Base-by-base conservation (phyloP, 495 filamentous ascomycete species). In the Xylaria flabelliformis region DNA sequence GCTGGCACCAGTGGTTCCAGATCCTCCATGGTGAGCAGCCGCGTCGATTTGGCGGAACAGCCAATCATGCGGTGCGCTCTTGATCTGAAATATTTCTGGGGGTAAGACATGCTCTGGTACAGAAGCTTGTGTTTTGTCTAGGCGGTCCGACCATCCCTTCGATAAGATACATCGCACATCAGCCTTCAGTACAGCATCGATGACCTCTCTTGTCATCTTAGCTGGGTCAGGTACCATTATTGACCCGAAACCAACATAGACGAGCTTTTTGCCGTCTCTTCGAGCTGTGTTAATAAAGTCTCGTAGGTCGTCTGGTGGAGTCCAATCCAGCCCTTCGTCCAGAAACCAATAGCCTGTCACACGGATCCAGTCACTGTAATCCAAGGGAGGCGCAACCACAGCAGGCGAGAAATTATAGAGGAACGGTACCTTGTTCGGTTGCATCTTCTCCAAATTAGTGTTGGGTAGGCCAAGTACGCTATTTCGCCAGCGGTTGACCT, bases 281-380 rank as follows among this genome's bases (percentile, higher is more conserved):
- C 94, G 88, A 1, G 96, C 97, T 71, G 89, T 89, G 19, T 84
- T 78, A 76, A 99, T 98, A 76, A 99, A 99, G 5, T 88, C 87
- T 19, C 83, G 80, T 19, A 99, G 88, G 70, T 95, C 94, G 34
- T 83, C 77, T 0, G 94, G 90, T 3, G 97, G 94, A 34, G 85
- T 84, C 90, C 92, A 98, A 58, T 88, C 82, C n/a, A 82, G 81
- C 24, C 88, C 90, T 80, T 97, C 94, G 73, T 95, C 92, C 55
- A 99, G 85, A 80, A 98, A 98, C 96, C 96, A 99, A 80, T 98
- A 98, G 3, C 96, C 96, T 1, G 96, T 98, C 29, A 98, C 92
- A 39, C 93, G 90, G 76, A 99, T 96, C 95, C 95, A 98, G 80
- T 98, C 96, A 64, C 93, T 95, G 83, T 94, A 99, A 80, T 99